Evolutionary conservation across 495 filamentous ascomycete genomes (phyloP), one percentile per base, ranked within the genome.

Genomic region (Penicillium psychrofluorescens): DNA sequence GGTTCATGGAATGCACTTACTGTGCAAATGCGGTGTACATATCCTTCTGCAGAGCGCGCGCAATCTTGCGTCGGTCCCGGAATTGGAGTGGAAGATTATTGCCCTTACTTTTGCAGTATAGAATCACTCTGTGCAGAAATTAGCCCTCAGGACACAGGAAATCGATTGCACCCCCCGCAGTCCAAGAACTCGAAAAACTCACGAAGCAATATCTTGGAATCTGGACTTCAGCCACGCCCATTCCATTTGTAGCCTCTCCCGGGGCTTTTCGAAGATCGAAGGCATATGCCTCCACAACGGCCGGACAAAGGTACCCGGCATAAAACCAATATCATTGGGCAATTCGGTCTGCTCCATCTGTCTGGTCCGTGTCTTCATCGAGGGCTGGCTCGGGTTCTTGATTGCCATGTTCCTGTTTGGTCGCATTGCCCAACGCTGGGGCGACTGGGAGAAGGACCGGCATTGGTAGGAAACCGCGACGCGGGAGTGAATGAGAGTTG

Each of bases 1-100:
- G 22, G 22, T 22, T 22, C 6, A 4, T 22, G 22, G 22, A 22
- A 22, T 22, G 27, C 29, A 44, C 76, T 69, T 67, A 80, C 77
- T 61, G 48, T 28, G 88, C 88, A 44, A 91, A 76, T 8, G 84
- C 81, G 43, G 73, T 74, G 53, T 86, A 84, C 81, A 95, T 86
- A 48, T 71, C 56, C 15, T 66, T 50, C 56, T 95, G 83, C 10
- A 92, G 64, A 0, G 68, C 68, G 12, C 70, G 65, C 11, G 71
- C 67, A 22, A 73, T 62, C 30, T 60, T 41, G 29, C 61, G 50
- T 10, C 64, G 64, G 9, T 72, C 56, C 47, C 68, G 70, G 50
- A 74, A 56, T 8, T 58, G 54, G 2, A 80, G 71, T 10, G 62
- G 58, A 9, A 61, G 38, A 13, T 53, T 56, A 36, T 55, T 55